Percentiles rank a stretch among this genome's conserved stretches.
Conservation (phyloP, 305 asterid species). For the Fraxinus ornus region DNA sequence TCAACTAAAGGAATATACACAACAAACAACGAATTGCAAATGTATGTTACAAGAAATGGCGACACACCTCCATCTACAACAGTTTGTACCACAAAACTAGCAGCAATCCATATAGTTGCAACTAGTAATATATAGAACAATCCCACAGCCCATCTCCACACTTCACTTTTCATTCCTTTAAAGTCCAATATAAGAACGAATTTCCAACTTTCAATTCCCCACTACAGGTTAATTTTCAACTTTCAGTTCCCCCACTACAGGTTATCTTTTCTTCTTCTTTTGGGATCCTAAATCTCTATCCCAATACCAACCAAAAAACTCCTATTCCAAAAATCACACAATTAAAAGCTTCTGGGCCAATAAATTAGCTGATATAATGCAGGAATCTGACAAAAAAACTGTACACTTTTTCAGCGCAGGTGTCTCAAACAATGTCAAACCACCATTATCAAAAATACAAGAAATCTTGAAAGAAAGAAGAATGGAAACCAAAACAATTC, state of each 20-base stretch:
- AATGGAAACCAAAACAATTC: neutral
- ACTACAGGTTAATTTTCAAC: neutral
- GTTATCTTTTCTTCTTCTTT: neutral
- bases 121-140: slow-evolving; percentile 67
- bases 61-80: slow-evolving; percentile 91
- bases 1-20: slow-evolving; percentile 80
- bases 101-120: slow-evolving; percentile 90
- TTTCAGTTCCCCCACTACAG: slow-evolving; percentile 8
- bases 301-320: neutral
- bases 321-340: slow-evolving; percentile 11
- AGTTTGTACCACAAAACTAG: slow-evolving; percentile 88
- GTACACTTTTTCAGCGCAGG: slow-evolving; percentile 6
- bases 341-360: slow-evolving; percentile 8
- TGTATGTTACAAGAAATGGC: slow-evolving; percentile 77
- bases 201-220: neutral
- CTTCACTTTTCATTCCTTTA: slow-evolving; percentile 48
- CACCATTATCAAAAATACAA: neutral
- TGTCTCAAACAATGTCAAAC: slow-evolving; percentile 1
- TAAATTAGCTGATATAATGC: slow-evolving; percentile 4
- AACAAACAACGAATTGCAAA: slow-evolving; percentile 80
- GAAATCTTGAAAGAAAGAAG: neutral
- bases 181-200: slow-evolving; percentile 14
- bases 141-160: slow-evolving; percentile 81
- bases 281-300: neutral
- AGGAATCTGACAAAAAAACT: slow-evolving; percentile 21